Base-by-base conservation (phyloP, 371 early-diverging fungal species). In the Quaeritorhiza haematococci region DNA sequence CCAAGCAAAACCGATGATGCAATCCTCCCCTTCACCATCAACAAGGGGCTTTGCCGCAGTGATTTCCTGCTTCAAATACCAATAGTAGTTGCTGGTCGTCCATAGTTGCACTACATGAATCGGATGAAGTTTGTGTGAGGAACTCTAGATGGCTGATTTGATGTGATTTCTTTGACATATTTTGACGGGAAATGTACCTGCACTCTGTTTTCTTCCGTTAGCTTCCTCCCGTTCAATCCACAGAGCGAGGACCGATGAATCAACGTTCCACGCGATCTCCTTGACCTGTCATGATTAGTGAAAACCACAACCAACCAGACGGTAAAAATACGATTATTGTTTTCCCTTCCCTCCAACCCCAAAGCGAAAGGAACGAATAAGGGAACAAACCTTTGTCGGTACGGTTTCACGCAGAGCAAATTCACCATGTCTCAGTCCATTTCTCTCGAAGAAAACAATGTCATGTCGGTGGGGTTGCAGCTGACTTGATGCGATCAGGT, bases 391-490 rank as follows among this genome's bases (percentile, higher is more conserved):
- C 47, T 26, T 33, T 30, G 38, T 26, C 3, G 46, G 43, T 24
- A 26, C 43, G 74, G 66, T 56, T 33, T 70, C 62, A 7, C 89
- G 79, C 45, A 98, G 68, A 2, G 86, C 68, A 64, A 97, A 96
- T 68, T 94, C 93, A 41, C 95, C 93, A 65, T 94, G 98, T 30
- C 93, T 76, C 50, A 96, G 69, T 10, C 98, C 98, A 62, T 98
- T 98, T 60, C 84, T 75, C 71, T 98, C 98, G 49, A 93, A 92
- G 58, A 96, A 96, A 3, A 91, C 86, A 42, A 96, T 84, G 38
- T 92, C 88, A 47, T 93, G 91, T 6, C 85, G 78, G 57, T 93
- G 87, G n/a, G 88, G 85, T 8, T 82, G 66, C 48, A 84, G 72
- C 63, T 93, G 92, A 41, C 85, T 89, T 0, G 90, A 78, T 1